Percentiles rank a stretch among this genome's conserved stretches.
Conservation (phyloP, 148 eudicot species). For the Rhododendron griersonianum region DNA sequence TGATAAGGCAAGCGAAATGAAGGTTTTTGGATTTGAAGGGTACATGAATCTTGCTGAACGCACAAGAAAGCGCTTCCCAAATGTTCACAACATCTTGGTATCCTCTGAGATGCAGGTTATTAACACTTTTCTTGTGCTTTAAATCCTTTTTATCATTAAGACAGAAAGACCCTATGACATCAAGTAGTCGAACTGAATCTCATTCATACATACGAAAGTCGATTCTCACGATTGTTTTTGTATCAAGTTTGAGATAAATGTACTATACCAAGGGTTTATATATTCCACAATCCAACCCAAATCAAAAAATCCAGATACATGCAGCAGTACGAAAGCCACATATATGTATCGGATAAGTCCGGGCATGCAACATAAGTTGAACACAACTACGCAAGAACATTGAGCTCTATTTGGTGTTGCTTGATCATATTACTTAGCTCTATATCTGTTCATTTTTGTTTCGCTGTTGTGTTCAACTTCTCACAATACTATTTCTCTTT, state of each 20-base stretch:
- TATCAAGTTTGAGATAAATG: neutral
- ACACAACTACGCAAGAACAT: too few relatives aligned
- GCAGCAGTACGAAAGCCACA: neutral
- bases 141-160: neutral
- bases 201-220: neutral
- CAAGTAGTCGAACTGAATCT: neutral
- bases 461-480: neutral
- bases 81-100: conserved; percentile 69
- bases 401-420: neutral
- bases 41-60: conserved; percentile 75
- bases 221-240: neutral
- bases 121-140: neutral
- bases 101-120: conserved; percentile 93
- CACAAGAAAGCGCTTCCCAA: conserved; percentile 56
- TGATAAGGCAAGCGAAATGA: conserved; percentile 95
- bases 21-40: conserved; percentile 70
- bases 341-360: too few relatives aligned
- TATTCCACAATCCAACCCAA: neutral
- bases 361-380: too few relatives aligned
- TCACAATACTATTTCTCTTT: neutral
- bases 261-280: neutral
- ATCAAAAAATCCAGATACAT: neutral
- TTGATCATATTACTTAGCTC: neutral
- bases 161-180: neutral
- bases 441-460: neutral